Evolutionary conservation across 2,329 filamentous ascomycete genomes (phyloP).

Genomic region (Curvularia sp.): DNA sequence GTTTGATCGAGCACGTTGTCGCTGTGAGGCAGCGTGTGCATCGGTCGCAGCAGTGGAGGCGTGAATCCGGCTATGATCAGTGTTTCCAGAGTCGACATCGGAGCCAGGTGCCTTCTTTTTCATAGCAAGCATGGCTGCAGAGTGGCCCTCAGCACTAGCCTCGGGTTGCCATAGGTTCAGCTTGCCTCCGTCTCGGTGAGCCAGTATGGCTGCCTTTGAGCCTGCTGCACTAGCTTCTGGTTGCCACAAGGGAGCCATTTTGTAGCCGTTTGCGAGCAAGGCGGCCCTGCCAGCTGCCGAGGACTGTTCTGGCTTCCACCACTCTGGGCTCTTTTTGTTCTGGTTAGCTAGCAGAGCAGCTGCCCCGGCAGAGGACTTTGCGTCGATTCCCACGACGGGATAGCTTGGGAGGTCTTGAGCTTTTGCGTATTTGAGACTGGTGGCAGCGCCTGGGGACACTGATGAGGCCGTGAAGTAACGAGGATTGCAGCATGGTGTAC

Average conservation of each 20-base stretch:
- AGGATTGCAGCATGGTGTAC: slow-evolving; percentile 28
- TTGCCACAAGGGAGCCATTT: slow-evolving; percentile 67
- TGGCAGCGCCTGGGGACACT: slow-evolving; percentile 60
- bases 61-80: slow-evolving; percentile 63
- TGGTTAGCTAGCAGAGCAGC: slow-evolving; percentile 78
- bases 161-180: slow-evolving; percentile 61
- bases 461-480: slow-evolving; percentile 14
- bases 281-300: slow-evolving; percentile 66
- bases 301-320: slow-evolving; percentile 69
- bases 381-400: slow-evolving; percentile 68
- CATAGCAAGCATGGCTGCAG: slow-evolving; percentile 74
- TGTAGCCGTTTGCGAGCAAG: slow-evolving; percentile 65
- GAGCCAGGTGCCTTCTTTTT: slow-evolving; percentile 58
- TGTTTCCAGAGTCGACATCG: slow-evolving; percentile 56
- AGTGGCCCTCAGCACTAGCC: slow-evolving; percentile 63
- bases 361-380: slow-evolving; percentile 69
- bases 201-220: slow-evolving; percentile 76
- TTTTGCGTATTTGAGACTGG: slow-evolving; percentile 73
- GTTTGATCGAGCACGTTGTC: slow-evolving; percentile 70
- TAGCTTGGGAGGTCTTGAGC: slow-evolving; percentile 77
- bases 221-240: slow-evolving; percentile 69
- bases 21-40: slow-evolving; percentile 66
- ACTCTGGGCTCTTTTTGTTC: slow-evolving; percentile 69
- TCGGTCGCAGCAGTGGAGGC: slow-evolving; percentile 79
- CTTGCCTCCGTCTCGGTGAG: slow-evolving; percentile 61